These are phyloP conservation scores for Arthroderma sp. DNA, from an alignment of 2,329 filamentous ascomycete genomes.

Conservation along the genomic window DNA sequence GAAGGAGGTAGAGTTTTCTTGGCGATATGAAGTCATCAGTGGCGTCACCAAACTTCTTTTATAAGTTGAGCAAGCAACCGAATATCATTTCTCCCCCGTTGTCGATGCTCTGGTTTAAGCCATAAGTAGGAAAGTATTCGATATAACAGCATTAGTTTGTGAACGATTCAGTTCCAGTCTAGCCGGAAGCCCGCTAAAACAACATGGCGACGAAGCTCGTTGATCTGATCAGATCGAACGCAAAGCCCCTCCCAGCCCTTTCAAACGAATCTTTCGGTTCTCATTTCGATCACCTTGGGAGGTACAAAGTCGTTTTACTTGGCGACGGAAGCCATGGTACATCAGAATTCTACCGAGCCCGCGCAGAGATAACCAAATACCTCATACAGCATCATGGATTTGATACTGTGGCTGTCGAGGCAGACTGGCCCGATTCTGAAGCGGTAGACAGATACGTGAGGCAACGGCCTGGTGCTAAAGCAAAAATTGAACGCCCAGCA, in stretches of 20 bases:
- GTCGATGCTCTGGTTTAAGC: background rate
- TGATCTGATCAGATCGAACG: slow-evolving; percentile 25
- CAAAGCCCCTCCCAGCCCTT: slow-evolving; percentile 29
- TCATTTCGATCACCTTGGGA: slow-evolving; percentile 32
- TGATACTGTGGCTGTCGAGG: slow-evolving; percentile 41
- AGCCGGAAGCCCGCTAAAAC: background rate
- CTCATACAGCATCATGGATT: slow-evolving; percentile 41
- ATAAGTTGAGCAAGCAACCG: background rate
- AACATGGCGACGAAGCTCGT: slow-evolving; percentile 21
- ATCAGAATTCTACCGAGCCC: slow-evolving; percentile 44
- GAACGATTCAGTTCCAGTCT: too few relatives aligned
- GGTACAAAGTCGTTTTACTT: slow-evolving; percentile 33
- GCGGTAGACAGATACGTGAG: slow-evolving; percentile 42
- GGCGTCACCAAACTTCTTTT: background rate
- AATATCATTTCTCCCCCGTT: background rate
- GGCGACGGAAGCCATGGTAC: slow-evolving; percentile 43
- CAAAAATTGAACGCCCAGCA: slow-evolving; percentile 20
- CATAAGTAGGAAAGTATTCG: background rate
- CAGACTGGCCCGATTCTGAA: slow-evolving; percentile 45
- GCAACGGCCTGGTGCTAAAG: slow-evolving; percentile 30
- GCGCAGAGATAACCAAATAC: slow-evolving; percentile 41
- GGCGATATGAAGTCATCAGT: slow-evolving; percentile 3
- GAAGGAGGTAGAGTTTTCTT: background rate
- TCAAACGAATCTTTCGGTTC: slow-evolving; percentile 28
- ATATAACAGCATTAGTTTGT: background rate